Conservation (phyloP, 345 rosid species). For the Noccaea caerulescens region DNA sequence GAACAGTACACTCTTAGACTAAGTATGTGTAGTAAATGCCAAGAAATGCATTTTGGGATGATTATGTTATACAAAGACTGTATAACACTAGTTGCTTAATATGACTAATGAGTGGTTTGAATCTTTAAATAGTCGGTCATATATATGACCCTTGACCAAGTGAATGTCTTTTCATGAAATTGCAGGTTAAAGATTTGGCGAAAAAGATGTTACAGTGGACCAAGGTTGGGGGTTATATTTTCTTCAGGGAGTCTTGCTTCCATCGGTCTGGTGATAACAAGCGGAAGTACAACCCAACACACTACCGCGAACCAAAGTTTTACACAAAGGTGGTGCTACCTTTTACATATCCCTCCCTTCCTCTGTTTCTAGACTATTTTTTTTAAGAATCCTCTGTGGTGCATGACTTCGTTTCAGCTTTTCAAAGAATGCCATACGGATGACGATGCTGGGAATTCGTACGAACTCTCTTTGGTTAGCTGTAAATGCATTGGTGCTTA, state of each 20-base stretch:
- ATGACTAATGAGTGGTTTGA: background rate
- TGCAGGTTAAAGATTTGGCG: slow-evolving; percentile 76
- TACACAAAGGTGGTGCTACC: slow-evolving; percentile 74
- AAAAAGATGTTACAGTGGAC: slow-evolving; percentile 83
- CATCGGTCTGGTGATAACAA: slow-evolving; percentile 93
- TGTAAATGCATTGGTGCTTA: slow-evolving; percentile 98
- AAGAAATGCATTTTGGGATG: background rate
- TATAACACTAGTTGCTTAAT: background rate
- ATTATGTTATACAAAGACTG: background rate
- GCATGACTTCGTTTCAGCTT: slow-evolving; percentile 51
- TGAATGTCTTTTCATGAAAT: slow-evolving; percentile 9
- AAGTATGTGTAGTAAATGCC: background rate
- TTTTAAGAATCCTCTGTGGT: background rate
- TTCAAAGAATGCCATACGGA: slow-evolving; percentile 71
- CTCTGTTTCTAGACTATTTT: slow-evolving; percentile 8
- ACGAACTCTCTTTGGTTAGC: slow-evolving; percentile 77
- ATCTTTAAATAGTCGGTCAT: slow-evolving; percentile 1
- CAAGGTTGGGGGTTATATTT: slow-evolving; percentile 85
- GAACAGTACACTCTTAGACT: background rate
- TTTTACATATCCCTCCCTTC: background rate
- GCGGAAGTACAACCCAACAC: slow-evolving; percentile 84
- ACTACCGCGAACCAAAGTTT: slow-evolving; percentile 95
- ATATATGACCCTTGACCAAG: background rate
- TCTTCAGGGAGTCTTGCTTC: slow-evolving; percentile 96
- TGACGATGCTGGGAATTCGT: slow-evolving; percentile 67